A percentile compares a stretch with the other conserved stretches of the same genome.
Conservation (phyloP, 2,329 filamentous ascomycete species). For the Eutypella sp. region DNA sequence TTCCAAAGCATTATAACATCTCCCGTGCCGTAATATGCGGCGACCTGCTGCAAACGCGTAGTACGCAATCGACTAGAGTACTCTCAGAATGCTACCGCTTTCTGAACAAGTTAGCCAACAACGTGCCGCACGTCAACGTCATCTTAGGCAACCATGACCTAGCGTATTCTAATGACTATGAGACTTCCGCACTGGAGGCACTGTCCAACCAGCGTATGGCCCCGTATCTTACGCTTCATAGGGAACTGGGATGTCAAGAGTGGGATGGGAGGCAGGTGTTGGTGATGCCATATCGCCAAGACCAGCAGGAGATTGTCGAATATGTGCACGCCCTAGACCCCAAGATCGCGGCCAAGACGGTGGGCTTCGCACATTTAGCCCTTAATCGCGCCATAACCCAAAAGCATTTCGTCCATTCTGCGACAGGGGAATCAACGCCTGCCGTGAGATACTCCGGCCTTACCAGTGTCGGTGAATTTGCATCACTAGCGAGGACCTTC, state of each 20-base stretch:
- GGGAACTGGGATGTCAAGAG: slow-evolving; percentile 12
- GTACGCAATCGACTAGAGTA: slow-evolving; percentile 25
- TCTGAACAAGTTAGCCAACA: slow-evolving; percentile 19
- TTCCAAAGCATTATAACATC: slow-evolving; percentile 17
- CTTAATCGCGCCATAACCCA: slow-evolving; percentile 28
- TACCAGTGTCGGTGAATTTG: slow-evolving; percentile 21
- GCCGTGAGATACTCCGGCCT: slow-evolving; percentile 22
- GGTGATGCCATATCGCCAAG: slow-evolving; percentile 28
- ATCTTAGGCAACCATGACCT: slow-evolving; percentile 32
- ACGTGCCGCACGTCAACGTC: slow-evolving; percentile 25
- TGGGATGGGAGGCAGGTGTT: slow-evolving; percentile 27
- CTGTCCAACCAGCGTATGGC: slow-evolving; percentile 19
- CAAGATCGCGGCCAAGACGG: slow-evolving; percentile 16
- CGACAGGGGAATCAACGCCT: slow-evolving; percentile 3
- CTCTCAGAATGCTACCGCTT: slow-evolving; percentile 29
- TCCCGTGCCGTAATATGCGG: slow-evolving; percentile 26
- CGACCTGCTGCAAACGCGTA: slow-evolving; percentile 26
- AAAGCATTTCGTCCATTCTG: slow-evolving; percentile 17
- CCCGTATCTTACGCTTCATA: slow-evolving; percentile 22
- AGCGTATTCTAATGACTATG: slow-evolving; percentile 25
- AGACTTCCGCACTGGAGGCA: slow-evolving; percentile 26
- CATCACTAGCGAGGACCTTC: slow-evolving; percentile 25
- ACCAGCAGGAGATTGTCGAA: slow-evolving; percentile 22
- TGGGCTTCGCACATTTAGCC: slow-evolving; percentile 28
- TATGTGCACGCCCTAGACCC: slow-evolving; percentile 18